Base-by-base conservation (phyloP, 257 asterid species). In the Penstemon newberryi region DNA sequence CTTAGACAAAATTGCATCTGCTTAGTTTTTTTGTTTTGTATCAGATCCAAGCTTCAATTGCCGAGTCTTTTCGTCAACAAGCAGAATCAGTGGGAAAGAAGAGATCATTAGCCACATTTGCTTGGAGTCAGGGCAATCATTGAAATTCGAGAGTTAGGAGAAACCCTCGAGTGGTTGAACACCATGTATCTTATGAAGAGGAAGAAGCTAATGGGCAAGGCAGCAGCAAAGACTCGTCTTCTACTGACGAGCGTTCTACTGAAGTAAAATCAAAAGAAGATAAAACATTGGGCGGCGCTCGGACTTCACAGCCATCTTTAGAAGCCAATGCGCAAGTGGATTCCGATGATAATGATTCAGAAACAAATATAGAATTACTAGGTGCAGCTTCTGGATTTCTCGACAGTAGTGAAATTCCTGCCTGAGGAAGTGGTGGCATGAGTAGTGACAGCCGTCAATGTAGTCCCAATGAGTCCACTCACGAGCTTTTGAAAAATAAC, bases 141-240 rank as follows among this genome's bases (percentile, higher is more conserved):
- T 82, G 94, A 63, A 85, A 71, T 58, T 78, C 74, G 75, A 82
- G 96, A 79, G 87, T 86, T 43, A 79, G 92, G 67, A 81, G 89
- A 25, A 2, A 25, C 1, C 33, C 33, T 25, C 18, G 18, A 15
- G 18, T 15, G 18, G 18, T 15, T 15, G 18, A 15, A 15, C 18
- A 15, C 18, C 18, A 15, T 0, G 18, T 15, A 15, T 15, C 18
- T 15, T 15, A 15, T 15, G 18, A 15, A 15, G 18, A 15, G 18
- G 18, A 15, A 82, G 90, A 82, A 66, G 84, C 73, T 75, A 83
- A 85, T 44, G 84, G 89, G 43, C 81, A 82, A 75, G 86, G 81
- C 73, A 85, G 83, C 55, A 86, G 95, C 83, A 91, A 91, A 77
- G 96, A 86, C 70, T 86, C 92, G 1, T 91, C 96, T 69, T 91